Evolutionary conservation across 345 rosid species (phyloP).

Genomic region (Populus davidiana): DNA sequence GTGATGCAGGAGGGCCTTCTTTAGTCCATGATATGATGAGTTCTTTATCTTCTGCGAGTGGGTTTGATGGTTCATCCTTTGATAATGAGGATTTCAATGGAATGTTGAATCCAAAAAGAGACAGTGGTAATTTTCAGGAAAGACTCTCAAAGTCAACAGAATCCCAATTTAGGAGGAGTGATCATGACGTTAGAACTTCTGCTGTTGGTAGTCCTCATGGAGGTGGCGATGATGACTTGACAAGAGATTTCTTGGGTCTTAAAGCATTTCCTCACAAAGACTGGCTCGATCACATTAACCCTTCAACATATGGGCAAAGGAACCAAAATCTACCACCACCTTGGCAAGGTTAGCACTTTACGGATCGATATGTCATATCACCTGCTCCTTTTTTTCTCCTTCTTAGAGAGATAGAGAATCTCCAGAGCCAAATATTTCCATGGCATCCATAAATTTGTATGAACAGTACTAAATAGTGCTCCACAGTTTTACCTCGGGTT

Average conservation of each 20-base stretch:
- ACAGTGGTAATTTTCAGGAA: constrained; percentile 10
- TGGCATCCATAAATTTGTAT: neutral
- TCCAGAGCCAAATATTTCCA: neutral
- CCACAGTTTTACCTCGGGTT: constrained; percentile 5
- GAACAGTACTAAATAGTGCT: constrained; percentile 3
- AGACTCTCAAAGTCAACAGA: constrained; percentile 12
- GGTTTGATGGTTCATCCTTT: constrained; percentile 24
- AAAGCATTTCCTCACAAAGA: constrained; percentile 36
- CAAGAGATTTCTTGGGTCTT: constrained; percentile 64
- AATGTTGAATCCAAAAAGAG: constrained; percentile 19
- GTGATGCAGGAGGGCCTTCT: constrained; percentile 19
- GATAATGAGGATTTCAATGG: constrained; percentile 28
- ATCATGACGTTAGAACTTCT: constrained; percentile 8
- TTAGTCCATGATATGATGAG: constrained; percentile 29
- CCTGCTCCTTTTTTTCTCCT: neutral
- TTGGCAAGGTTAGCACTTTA: constrained; percentile 35
- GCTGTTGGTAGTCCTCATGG: neutral
- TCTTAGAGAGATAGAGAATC: neutral
- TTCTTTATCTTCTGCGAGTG: constrained; percentile 18
- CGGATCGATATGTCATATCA: neutral
- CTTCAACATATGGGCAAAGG: constrained; percentile 27
- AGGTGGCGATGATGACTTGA: constrained; percentile 29
- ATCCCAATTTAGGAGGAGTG: neutral
- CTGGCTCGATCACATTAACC: constrained; percentile 23
- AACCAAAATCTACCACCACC: constrained; percentile 29